These are phyloP conservation scores for Lyophyllum decastes DNA, from an alignment of 768 basidiomycete species.

Conservation along the genomic window DNA sequence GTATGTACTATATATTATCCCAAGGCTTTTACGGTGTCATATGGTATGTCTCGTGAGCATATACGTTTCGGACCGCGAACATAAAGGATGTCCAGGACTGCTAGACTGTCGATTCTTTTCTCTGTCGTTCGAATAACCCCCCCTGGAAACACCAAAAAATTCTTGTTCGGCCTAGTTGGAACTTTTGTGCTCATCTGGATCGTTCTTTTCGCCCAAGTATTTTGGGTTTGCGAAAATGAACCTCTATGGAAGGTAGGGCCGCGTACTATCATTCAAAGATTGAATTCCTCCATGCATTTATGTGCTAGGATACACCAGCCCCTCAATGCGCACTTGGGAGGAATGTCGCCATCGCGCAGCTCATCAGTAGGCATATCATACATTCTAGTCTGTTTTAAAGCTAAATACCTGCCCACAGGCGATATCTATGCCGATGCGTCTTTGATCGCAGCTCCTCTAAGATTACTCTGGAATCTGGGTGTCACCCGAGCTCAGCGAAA, in stretches of 20 bases:
- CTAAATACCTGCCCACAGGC: constrained; percentile 27
- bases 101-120: constrained; percentile 42
- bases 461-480: constrained; percentile 39
- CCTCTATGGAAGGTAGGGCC: constrained; percentile 21
- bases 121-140: constrained; percentile 42
- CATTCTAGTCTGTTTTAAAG: neutral
- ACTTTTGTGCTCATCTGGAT: constrained; percentile 20
- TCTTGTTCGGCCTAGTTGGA: constrained; percentile 25
- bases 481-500: constrained; percentile 32
- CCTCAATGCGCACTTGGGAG: constrained; percentile 41
- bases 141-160: constrained; percentile 16
- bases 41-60: constrained; percentile 18
- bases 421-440: constrained; percentile 41
- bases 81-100: constrained; percentile 21
- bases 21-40: constrained; percentile 23
- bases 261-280: neutral
- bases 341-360: constrained; percentile 44
- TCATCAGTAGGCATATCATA: constrained; percentile 39
- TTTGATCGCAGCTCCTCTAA: constrained; percentile 42
- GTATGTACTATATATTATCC: constrained; percentile 21
- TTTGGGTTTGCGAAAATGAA: constrained; percentile 32
- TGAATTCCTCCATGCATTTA: constrained; percentile 4
- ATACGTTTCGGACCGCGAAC: neutral
- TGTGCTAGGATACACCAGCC: constrained; percentile 30
- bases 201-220: constrained; percentile 37